These are phyloP conservation scores for Talaromyces sp. DNA, from an alignment of 2,329 filamentous ascomycete species.

Conservation along the genomic window DNA sequence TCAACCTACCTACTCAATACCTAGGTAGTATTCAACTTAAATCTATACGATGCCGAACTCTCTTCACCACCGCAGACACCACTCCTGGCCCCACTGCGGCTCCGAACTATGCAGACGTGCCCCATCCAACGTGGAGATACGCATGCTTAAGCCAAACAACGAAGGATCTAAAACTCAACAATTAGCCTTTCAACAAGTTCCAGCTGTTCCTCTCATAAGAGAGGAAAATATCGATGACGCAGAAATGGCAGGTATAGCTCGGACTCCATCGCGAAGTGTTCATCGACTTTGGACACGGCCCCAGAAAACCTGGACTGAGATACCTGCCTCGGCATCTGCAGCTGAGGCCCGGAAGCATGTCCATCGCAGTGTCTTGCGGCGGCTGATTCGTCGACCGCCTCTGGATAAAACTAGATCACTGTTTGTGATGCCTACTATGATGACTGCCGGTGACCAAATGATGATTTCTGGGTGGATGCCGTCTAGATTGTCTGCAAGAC, in stretches of 20 bases:
- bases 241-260: slow-evolving; percentile 38
- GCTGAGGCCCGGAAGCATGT: slow-evolving; percentile 16
- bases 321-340: slow-evolving; percentile 5
- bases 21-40: no score
- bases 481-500: slow-evolving; percentile 2
- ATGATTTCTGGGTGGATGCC: slow-evolving; percentile 28
- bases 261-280: slow-evolving; percentile 19
- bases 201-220: slow-evolving; percentile 14
- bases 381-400: slow-evolving; percentile 33
- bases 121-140: slow-evolving; percentile 24
- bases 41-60: slow-evolving; percentile 28
- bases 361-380: slow-evolving; percentile 28
- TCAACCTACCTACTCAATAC: background rate
- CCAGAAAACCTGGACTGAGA: background rate
- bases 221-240: slow-evolving; percentile 33
- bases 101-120: slow-evolving; percentile 24
- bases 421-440: slow-evolving; percentile 31
- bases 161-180: slow-evolving; percentile 9
- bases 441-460: slow-evolving; percentile 17
- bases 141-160: slow-evolving; percentile 13
- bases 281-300: slow-evolving; percentile 31
- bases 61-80: slow-evolving; percentile 35
- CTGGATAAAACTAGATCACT: slow-evolving; percentile 37
- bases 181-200: slow-evolving; percentile 14
- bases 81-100: slow-evolving; percentile 42